Evolutionary conservation across 257 asterid genomes (phyloP), one percentile per base, ranked within the genome.

Genomic region (Scutellaria minor): DNA sequence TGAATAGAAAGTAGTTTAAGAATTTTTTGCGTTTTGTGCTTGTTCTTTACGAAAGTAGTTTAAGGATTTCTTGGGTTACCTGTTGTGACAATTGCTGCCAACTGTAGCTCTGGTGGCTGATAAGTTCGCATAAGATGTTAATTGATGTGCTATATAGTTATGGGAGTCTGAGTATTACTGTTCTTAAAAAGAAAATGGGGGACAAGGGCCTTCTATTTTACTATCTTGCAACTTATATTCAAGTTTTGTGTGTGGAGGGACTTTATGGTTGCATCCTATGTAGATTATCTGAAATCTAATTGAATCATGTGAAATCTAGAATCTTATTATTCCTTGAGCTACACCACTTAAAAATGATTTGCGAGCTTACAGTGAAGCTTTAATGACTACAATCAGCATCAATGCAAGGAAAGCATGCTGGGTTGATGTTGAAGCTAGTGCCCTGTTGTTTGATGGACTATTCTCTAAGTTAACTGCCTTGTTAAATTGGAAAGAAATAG

Each of bases 41-140:
- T 44, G 22, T 15, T 54, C n/a, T 68, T 41, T 27, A 18, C 18
- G 46, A 58, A 54, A 52, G 52, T 57, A n/a, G 40, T 1, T 62
- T 53, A 10, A 64, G 45, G 45, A 15, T 46, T 31, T 20, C 46
- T 37, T 55, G 24, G 18, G 3, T 52, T 63, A 22, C 40, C 37
- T 40, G 5, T 62, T 61, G 53, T 37, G 44, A 35, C n/a, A 42
- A 35, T 37, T 60, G 47, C 51, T 47, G 40, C 50, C 48, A 27
- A 22, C 20, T 63, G 48, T 53, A 73, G 78, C 66, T 74, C 44
- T 45, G 62, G 14, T 44, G 11, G 40, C 10, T 56, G 78, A 18
- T 27, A 56, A 20, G 57, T 44, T 46, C n/a, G 72, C 52, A 48
- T 14, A 41, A 14, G 12, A 15, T 55, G 72, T 15, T 52, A 52